Evolutionary conservation across 2,329 filamentous ascomycete genomes (phyloP).

Genomic region (Cercospora zeae-maydis): DNA sequence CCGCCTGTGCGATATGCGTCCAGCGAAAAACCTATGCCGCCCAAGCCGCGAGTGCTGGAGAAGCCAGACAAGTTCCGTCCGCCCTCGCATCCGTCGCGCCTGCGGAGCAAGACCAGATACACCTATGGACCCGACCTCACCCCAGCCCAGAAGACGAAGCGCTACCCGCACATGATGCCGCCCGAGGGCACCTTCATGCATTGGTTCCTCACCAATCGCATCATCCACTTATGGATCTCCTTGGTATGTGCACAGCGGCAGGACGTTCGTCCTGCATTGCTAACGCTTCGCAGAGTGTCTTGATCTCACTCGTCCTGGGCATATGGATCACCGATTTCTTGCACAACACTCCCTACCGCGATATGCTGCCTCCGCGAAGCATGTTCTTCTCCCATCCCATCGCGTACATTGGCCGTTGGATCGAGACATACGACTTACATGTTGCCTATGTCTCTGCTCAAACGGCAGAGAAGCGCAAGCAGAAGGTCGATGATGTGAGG

Average conservation of each 20-base stretch:
- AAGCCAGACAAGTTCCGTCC: constrained; percentile 88
- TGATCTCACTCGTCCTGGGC: constrained; percentile 64
- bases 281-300: constrained; percentile 53
- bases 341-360: constrained; percentile 70
- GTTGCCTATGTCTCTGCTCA: constrained; percentile 65
- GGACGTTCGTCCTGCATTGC: not conserved
- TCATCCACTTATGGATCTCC: constrained; percentile 77
- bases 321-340: constrained; percentile 78
- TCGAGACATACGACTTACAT: constrained; percentile 73
- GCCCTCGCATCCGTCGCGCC: constrained; percentile 76
- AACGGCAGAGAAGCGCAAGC: constrained; percentile 67
- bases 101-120: constrained; percentile 57
- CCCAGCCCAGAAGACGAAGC: constrained; percentile 61
- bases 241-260: constrained; percentile 54
- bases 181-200: constrained; percentile 76
- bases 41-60: constrained; percentile 68
- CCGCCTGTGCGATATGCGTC: constrained; percentile 32
- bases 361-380: constrained; percentile 70
- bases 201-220: constrained; percentile 75
- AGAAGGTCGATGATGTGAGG: constrained; percentile 76
- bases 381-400: constrained; percentile 69
- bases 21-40: constrained; percentile 35
- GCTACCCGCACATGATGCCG: constrained; percentile 88
- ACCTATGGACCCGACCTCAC: constrained; percentile 73
- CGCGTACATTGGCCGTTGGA: constrained; percentile 59